phyloP scores from a whole-genome alignment of 2,329 filamentous ascomycete genomes.

The Lasiodiplodia citricola region DNA sequence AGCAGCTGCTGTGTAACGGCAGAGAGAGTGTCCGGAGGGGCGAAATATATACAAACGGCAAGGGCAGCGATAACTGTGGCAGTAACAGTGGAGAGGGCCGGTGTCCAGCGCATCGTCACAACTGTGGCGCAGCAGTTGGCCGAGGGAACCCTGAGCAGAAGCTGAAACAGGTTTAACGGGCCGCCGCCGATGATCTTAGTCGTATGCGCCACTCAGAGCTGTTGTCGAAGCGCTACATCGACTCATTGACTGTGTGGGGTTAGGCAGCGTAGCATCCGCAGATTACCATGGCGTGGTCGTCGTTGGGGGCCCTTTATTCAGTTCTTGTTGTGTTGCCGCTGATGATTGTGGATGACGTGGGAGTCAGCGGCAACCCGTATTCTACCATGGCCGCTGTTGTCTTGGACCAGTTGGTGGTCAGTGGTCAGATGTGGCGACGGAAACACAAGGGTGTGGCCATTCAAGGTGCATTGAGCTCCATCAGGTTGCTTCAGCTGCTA shows the following conservation, averaged over 20 bases:
- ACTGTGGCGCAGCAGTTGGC: slow-evolving; percentile 22
- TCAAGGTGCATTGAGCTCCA: not conserved
- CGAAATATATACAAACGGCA: slow-evolving; percentile 19
- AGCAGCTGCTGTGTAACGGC: slow-evolving; percentile 12
- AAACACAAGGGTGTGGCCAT: not conserved
- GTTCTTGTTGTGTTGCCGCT: not conserved
- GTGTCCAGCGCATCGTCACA: slow-evolving; percentile 22
- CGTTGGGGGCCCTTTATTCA: not conserved
- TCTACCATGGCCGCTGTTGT: not conserved
- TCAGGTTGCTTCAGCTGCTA: not conserved
- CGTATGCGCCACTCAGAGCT: slow-evolving; percentile 11
- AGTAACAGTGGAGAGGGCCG: slow-evolving; percentile 17
- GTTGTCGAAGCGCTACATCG: slow-evolving; percentile 14
- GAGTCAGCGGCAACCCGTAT: slow-evolving; percentile 11
- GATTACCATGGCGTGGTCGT: not conserved
- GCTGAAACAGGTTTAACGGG: slow-evolving; percentile 24
- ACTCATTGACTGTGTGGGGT: slow-evolving; percentile 5
- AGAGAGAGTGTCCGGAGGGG: not conserved
- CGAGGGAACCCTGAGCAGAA: slow-evolving; percentile 1
- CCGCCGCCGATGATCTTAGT: slow-evolving; percentile 15
- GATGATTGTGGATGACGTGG: not conserved
- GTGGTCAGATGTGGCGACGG: slow-evolving; percentile 14
- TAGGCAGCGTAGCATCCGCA: slow-evolving; percentile 3
- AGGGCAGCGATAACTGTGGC: slow-evolving; percentile 1
- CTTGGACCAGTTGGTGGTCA: not conserved